Evolutionary conservation across 495 filamentous ascomycete genomes (phyloP).

Genomic region (Pseudotulostoma volvatum): DNA sequence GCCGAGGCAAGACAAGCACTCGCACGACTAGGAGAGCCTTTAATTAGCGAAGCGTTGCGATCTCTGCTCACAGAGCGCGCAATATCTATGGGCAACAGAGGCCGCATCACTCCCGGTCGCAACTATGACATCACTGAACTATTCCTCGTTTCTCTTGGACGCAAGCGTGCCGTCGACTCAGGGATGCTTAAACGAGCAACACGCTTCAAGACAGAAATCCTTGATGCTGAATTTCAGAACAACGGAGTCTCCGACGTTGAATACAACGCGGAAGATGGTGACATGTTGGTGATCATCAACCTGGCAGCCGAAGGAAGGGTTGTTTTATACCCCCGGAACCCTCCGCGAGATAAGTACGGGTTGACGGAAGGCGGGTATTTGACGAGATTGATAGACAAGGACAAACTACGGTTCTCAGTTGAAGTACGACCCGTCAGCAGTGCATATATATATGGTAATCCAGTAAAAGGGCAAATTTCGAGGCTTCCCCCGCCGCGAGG

Average conservation of each 20-base stretch:
- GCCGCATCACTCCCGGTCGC: constrained; percentile 34
- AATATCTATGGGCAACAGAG: constrained; percentile 38
- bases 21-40: constrained; percentile 19
- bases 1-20: constrained; percentile 29
- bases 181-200: constrained; percentile 36
- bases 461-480: constrained; percentile 18
- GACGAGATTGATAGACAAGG: constrained; percentile 51
- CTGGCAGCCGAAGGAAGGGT: constrained; percentile 45
- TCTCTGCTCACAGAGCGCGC: constrained; percentile 42
- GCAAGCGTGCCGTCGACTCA: constrained; percentile 26
- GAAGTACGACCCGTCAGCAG: constrained; percentile 38
- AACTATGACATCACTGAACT: constrained; percentile 42
- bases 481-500: constrained; percentile 12
- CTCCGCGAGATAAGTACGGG: constrained; percentile 54
- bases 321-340: constrained; percentile 34
- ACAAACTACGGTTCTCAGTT: constrained; percentile 43
- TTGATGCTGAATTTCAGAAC: constrained; percentile 37
- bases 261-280: constrained; percentile 39
- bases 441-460: constrained; percentile 44
- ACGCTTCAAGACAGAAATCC: constrained; percentile 35
- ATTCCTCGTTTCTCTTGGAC: constrained; percentile 33
- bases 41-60: constrained; percentile 39
- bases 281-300: constrained; percentile 53
- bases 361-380: constrained; percentile 56
- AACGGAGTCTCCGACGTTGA: constrained; percentile 14